Evolutionary conservation across 768 basidiomycete species (phyloP).

Genomic region (Mycena vulgaris): DNA sequence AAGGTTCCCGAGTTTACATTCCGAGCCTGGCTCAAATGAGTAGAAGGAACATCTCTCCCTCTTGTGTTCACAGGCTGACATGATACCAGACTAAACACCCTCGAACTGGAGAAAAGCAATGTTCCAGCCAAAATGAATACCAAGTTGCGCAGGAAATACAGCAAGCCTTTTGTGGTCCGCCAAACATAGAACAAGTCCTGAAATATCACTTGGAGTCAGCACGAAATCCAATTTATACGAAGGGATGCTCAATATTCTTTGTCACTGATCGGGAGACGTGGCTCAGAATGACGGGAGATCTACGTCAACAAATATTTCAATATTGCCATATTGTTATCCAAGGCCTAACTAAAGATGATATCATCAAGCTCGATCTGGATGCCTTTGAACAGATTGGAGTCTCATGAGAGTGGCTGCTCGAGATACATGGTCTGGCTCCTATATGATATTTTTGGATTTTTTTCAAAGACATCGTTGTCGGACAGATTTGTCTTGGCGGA

Average conservation of each 20-base stretch:
- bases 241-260: not conserved
- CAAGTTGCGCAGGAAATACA: not conserved
- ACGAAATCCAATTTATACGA: not conserved
- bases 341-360: not conserved
- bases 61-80: too few species aligned
- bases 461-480: too few species aligned
- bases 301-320: not conserved
- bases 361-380: not conserved
- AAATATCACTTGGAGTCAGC: too few species aligned
- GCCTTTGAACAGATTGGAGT: constrained; percentile 1
- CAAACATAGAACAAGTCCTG: not conserved
- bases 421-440: not conserved
- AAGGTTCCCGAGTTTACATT: too few species aligned
- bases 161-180: not conserved
- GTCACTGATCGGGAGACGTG: not conserved
- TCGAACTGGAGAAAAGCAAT: too few species aligned
- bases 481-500: not conserved
- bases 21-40: too few species aligned
- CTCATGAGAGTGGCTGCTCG: not conserved
- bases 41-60: too few species aligned
- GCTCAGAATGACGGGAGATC: not conserved
- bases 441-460: not conserved
- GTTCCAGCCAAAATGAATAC: constrained; percentile 6
- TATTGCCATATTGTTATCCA: not conserved
- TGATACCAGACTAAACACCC: too few species aligned